Evolutionary conservation across 1,284 basidiomycete genomes (phyloP).

Genomic region (Moesziomyces globuligerus): DNA sequence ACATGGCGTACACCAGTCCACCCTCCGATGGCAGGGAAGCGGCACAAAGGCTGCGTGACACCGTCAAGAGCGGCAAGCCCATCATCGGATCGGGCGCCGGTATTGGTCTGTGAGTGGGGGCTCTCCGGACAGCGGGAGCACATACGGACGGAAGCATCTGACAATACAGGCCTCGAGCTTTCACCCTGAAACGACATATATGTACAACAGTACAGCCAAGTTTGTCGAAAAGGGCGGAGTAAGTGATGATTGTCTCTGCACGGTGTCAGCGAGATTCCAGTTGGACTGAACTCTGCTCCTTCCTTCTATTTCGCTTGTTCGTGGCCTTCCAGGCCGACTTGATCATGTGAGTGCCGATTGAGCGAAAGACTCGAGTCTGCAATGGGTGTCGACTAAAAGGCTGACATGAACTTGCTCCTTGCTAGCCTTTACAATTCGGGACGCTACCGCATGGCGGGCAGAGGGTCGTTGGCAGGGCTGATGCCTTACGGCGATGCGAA

Average conservation of each 20-base stretch:
- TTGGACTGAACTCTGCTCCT: not conserved
- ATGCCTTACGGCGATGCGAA: slow-evolving; percentile 52
- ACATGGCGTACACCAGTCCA: slow-evolving; percentile 24
- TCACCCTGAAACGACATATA: not conserved
- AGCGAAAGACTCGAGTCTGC: not conserved
- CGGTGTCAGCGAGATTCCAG: not conserved
- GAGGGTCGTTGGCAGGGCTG: slow-evolving; percentile 38
- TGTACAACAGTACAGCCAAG: slow-evolving; percentile 23
- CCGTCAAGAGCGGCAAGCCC: slow-evolving; percentile 26
- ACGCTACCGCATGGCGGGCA: slow-evolving; percentile 41
- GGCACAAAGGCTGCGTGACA: slow-evolving; percentile 23
- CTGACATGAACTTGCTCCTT: not conserved
- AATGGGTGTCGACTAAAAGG: not conserved
- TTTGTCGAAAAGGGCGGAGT: slow-evolving; percentile 45
- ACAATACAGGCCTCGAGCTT: not conserved
- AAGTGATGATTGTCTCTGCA: not conserved
- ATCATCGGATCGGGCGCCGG: slow-evolving; percentile 50
- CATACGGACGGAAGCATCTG: not conserved
- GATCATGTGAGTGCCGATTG: slow-evolving; percentile 24
- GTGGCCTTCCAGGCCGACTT: slow-evolving; percentile 10
- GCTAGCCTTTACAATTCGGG: slow-evolving; percentile 42
- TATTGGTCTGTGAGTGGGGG: slow-evolving; percentile 30
- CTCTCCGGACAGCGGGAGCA: no score
- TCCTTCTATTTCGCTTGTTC: not conserved
- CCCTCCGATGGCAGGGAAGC: slow-evolving; percentile 41